Evolutionary conservation across 2,329 filamentous ascomycete genomes (phyloP).

Genomic region (Didymella segeticola): DNA sequence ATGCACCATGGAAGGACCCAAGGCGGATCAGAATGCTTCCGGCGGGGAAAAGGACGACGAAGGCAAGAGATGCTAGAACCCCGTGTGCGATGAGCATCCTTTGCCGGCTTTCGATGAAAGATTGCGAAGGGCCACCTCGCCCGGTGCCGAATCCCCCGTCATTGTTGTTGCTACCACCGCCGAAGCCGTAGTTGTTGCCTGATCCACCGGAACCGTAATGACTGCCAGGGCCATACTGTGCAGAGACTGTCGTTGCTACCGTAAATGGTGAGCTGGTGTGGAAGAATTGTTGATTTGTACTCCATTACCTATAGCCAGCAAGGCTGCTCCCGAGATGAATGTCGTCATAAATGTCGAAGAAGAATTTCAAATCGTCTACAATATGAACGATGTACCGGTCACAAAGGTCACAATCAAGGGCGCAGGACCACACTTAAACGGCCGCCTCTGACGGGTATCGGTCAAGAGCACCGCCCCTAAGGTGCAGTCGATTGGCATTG

Average conservation of each 20-base stretch:
- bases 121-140: constrained; percentile 13
- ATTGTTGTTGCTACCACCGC: constrained; percentile 4
- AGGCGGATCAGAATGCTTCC: constrained; percentile 54
- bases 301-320: constrained; percentile 23
- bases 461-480: constrained; percentile 3
- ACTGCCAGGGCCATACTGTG: constrained; percentile 23
- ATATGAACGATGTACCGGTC: not conserved
- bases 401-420: not conserved
- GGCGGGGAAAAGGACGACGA: constrained; percentile 53
- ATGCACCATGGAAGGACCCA: constrained; percentile 49
- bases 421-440: not conserved
- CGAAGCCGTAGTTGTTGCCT: not conserved
- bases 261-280: constrained; percentile 7
- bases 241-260: constrained; percentile 21
- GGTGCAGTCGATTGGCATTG: constrained; percentile 18
- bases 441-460: not conserved
- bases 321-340: constrained; percentile 5
- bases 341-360: no score
- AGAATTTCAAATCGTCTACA: no score
- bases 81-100: constrained; percentile 51
- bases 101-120: constrained; percentile 17
- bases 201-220: constrained; percentile 6
- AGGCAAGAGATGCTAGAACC: constrained; percentile 52
- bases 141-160: constrained; percentile 9
- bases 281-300: not conserved